phyloP scores from a whole-genome alignment of 1,139 yeast species.

The Pichiaceae sp. region DNA sequence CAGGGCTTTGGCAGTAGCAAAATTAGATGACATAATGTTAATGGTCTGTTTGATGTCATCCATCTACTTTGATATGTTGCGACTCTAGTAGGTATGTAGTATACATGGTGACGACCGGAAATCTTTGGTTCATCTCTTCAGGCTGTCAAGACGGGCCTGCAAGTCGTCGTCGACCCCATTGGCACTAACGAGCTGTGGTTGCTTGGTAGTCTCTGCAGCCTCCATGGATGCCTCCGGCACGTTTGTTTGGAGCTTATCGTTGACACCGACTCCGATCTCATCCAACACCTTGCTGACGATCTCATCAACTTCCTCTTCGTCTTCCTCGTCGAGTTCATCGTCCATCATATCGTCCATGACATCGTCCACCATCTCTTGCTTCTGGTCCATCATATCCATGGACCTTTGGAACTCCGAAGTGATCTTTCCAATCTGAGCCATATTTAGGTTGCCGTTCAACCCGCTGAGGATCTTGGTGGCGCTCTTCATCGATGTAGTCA shows the following conservation, averaged over 20 bases:
- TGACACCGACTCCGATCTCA: constrained; percentile 89
- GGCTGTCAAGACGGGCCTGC: constrained; percentile 80
- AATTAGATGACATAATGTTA: too few species aligned
- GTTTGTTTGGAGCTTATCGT: constrained; percentile 56
- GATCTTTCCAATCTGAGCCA: constrained; percentile 81
- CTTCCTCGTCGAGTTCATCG: constrained; percentile 66
- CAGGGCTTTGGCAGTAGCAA: too few species aligned
- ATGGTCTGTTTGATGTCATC: too few species aligned
- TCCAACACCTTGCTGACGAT: constrained; percentile 87
- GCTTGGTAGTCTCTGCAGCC: constrained; percentile 30
- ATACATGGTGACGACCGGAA: too few species aligned
- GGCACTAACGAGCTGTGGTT: constrained; percentile 26
- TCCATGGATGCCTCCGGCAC: constrained; percentile 39
- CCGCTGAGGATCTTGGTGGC: constrained; percentile 83
- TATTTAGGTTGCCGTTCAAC: constrained; percentile 79
- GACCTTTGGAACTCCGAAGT: constrained; percentile 95
- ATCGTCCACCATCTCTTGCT: constrained; percentile 98
- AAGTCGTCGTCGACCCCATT: constrained; percentile 54
- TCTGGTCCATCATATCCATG: constrained; percentile 95
- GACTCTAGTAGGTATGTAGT: too few species aligned
- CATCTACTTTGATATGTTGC: too few species aligned
- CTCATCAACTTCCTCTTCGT: constrained; percentile 88
- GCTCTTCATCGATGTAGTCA: constrained; percentile 92
- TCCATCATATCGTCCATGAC: constrained; percentile 95
- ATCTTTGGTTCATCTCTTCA: constrained; percentile 65